Evolutionary conservation across 441 rosid genomes (phyloP), one percentile per base, ranked within the genome.

Genomic region (Erysimum cheiri): DNA sequence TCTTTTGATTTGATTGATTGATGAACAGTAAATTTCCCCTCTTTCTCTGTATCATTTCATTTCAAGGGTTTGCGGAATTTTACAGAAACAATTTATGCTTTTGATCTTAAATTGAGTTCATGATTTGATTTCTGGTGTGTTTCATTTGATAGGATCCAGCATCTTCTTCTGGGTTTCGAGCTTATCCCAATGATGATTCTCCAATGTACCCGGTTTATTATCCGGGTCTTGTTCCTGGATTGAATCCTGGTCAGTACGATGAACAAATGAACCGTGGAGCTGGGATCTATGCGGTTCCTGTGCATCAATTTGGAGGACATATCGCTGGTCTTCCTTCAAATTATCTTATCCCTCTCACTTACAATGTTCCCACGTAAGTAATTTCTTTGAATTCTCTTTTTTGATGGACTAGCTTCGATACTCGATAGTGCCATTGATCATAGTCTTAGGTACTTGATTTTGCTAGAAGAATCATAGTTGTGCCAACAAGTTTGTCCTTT

Each of bases 321-420:
- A 19, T 82, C 58, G 50, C 88, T 64, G 98, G 93, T 77, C 69
- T 88, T 73, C 87, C 89, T 3, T 77, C 97, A 13, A 82, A 82
- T 72, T 85, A 87, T 14, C 99, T 94, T 61, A 82, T 94, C 77
- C 97, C 98, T 49, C 99, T 94, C 37, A 87, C 98, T 35, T 92
- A 85, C 76, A 87, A 80, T 53, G 60, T 92, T 67, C 94, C 99
- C 44, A 90, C 87, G 98, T 94, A 83, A 83, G 98, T 85, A 32
- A 9, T 39, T 37, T 4, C 57, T 48, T 54, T 1, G 4, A 61
- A 26, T 28, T 40, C 41, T 43, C 15, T 26, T 46, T 3, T 55
- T 41, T 19, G 7, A 43, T 32, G 5, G 17, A 19, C 28, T 15
- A 52, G 69, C 36, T 41, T 50, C 37, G 5, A 33, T 56, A 33